phyloP scores from a whole-genome alignment of 257 asterid species.

The Jasminum sambac region DNA sequence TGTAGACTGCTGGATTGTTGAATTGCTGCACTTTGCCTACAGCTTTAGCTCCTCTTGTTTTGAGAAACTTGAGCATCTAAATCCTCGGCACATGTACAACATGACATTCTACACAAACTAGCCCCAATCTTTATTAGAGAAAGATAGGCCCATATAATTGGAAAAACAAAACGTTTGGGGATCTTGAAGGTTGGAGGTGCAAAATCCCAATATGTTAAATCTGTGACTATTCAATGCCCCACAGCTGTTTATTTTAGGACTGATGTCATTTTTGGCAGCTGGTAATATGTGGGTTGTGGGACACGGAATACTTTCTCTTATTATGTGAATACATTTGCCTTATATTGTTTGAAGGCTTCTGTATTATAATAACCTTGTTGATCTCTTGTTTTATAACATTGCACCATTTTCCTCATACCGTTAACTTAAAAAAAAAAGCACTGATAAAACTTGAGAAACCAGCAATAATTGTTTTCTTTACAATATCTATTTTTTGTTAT shows the following conservation, averaged over 20 bases:
- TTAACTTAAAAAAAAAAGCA: not conserved
- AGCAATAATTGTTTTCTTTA: not conserved
- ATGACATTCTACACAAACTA: slow-evolving; percentile 1
- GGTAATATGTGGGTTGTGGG: not conserved
- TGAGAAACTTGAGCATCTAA: slow-evolving; percentile 12
- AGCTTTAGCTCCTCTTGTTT: slow-evolving; percentile 1
- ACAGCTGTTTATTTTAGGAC: slow-evolving; percentile 12
- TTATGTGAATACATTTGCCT: slow-evolving; percentile 10
- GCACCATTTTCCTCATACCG: not conserved
- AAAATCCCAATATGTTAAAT: not conserved
- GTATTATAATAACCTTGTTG: not conserved
- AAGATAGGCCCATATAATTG: not conserved
- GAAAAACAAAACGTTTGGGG: not conserved
- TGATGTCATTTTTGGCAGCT: slow-evolving; percentile 15
- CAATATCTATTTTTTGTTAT: not conserved
- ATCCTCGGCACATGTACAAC: not conserved
- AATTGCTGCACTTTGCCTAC: slow-evolving; percentile 26
- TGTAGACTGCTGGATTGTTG: slow-evolving; percentile 9
- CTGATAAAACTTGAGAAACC: not conserved
- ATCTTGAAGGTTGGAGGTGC: not conserved
- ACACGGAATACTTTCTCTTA: slow-evolving; percentile 14
- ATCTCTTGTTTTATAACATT: slow-evolving; percentile 7
- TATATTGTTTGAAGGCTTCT: slow-evolving; percentile 9
- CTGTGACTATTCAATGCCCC: not conserved
- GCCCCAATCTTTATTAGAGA: slow-evolving; percentile 7